These are phyloP conservation scores for Hylodesmum podocarpum DNA, from an alignment of 306 rosid species.

Conservation along the genomic window DNA sequence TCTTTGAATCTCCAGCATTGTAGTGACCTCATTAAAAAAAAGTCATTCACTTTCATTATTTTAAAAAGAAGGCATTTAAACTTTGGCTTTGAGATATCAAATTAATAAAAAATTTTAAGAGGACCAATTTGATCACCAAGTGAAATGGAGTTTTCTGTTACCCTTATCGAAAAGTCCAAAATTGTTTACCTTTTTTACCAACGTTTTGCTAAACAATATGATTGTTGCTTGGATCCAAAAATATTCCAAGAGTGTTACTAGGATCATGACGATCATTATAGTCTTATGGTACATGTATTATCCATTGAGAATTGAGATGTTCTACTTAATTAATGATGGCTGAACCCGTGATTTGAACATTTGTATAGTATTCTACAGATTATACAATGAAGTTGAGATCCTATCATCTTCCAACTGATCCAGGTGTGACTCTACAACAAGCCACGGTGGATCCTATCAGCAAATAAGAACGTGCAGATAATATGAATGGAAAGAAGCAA, in stretches of 20 bases:
- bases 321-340: slow-evolving; percentile 19
- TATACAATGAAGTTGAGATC: slow-evolving; percentile 31
- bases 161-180: background rate
- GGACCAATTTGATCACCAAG: background rate
- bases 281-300: slow-evolving; percentile 33
- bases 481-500: slow-evolving; percentile 36
- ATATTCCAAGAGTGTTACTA: background rate
- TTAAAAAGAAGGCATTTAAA: background rate
- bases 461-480: slow-evolving; percentile 32
- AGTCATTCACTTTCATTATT: background rate
- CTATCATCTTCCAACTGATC: slow-evolving; percentile 28
- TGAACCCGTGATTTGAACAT: slow-evolving; percentile 28
- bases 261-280: slow-evolving; percentile 9
- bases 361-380: slow-evolving; percentile 32
- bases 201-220: background rate
- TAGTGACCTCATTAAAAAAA: background rate
- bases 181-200: background rate
- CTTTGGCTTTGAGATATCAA: background rate
- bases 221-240: slow-evolving; percentile 15
- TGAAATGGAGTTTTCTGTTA: background rate
- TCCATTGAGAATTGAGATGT: slow-evolving; percentile 34
- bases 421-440: slow-evolving; percentile 26
- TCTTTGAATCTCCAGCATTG: background rate
- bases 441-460: slow-evolving; percentile 31
- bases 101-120: background rate